Base-by-base conservation (phyloP, 805 yeast genomes). In the Metschnikowia borealis region DNA sequence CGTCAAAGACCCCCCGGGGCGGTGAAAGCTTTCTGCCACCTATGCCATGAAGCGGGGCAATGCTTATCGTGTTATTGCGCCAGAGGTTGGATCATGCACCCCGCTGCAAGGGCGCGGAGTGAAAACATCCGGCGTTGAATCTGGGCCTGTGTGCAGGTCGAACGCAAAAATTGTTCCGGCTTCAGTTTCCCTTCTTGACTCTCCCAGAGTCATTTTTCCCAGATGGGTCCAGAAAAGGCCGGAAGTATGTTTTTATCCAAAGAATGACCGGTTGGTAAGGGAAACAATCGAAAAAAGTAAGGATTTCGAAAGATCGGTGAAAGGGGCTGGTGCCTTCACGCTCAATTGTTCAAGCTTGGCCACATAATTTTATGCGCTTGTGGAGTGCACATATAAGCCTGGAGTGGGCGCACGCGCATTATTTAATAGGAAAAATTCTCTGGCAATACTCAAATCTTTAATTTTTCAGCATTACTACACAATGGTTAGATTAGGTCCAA, bases 401-500 rank as follows among this genome's bases (percentile, higher is more conserved):
- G 18, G 37, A 32, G 45, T 31, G 46, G 46, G 39, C 46, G 46
- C 46, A 36, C 32, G 17, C 46, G 39, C 39, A 36, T 18, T 44
- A 44, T 44, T 23, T 44, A 44, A 44, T 15, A 36, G 34, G 39
- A 44, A 44, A 44, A 44, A 23, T 44, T 44, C 46, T 34, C 46
- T 34, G 35, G 46, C 33, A 21, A 26, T 8, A 14, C 11, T 44
- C 34, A 8, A 11, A 33, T 26, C 29, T 23, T 26, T 36, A 15
- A 26, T 35, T 44, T 44, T 44, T 44, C 32, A 21, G 32, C 38
- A 26, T 23, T 23, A 21, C 20, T 29, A 34, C 34, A 44, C 44
- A 40, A 87, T 87, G 95, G 95, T 87, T 68, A 88, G 82, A 69
- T 78, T 87, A 63, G 95, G 94, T 65, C 92, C 95, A 54, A 84